phyloP scores from a whole-genome alignment of 306 rosid genomes.

The Acmispon strigosus region DNA sequence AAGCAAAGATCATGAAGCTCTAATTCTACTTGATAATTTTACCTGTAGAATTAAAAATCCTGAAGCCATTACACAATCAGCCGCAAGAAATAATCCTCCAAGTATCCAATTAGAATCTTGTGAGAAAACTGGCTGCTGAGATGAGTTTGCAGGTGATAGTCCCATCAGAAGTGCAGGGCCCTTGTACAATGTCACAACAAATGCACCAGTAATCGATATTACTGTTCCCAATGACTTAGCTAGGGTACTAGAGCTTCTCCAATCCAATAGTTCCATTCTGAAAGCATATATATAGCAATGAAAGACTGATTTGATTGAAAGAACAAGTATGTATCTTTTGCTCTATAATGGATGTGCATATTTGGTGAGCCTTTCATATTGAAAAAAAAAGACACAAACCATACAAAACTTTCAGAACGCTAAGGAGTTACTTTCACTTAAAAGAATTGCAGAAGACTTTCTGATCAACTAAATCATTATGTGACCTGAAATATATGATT shows the following conservation, averaged over 20 bases:
- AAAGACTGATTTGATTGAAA: neutral
- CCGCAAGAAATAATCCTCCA: conserved; percentile 54
- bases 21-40: conserved; percentile 2
- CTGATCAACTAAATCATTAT: neutral
- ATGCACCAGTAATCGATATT: conserved; percentile 72
- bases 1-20: neutral
- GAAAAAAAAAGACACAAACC: neutral
- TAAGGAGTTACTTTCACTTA: neutral
- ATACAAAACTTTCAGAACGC: neutral
- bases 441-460: neutral
- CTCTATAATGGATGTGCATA: neutral
- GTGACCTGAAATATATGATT: neutral
- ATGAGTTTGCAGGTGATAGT: conserved; percentile 24
- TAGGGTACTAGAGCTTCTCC: conserved; percentile 49
- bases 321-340: neutral
- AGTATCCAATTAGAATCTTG: conserved; percentile 60
- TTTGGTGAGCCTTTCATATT: neutral
- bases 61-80: conserved; percentile 49
- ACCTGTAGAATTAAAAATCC: conserved; percentile 57
- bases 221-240: conserved; percentile 66
- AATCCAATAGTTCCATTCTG: conserved; percentile 67
- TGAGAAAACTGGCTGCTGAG: conserved; percentile 26
- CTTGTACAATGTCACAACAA: conserved; percentile 70
- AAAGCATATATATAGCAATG: conserved; percentile 1
- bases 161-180: conserved; percentile 53